Base-by-base conservation (phyloP, 108 stramenopile genomes). In the Cyclotella choctawhatcheeana region DNA sequence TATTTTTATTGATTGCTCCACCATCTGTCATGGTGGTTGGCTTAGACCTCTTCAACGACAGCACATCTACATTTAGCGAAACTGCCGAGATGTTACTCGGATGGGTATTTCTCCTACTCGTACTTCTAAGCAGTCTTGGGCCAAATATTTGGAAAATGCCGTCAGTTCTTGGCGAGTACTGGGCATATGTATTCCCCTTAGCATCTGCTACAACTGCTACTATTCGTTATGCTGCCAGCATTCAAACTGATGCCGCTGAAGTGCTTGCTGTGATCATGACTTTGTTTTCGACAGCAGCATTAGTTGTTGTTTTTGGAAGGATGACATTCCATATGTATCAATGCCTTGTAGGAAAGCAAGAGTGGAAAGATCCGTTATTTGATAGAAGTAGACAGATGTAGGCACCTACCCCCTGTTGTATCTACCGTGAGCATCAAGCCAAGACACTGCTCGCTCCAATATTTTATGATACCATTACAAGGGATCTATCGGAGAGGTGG, bases 111-210 rank as follows among this genome's bases (percentile, higher is more conserved):
- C 16, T 74, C 13, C 10, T 73, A 3, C 25, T 74, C 4, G 5
- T 80, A 3, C 44, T 80, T 0, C 22, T 80, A 40, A 14, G 44
- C 12, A 44, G 58, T 14, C 17, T 80, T 1, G 79, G 79, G 13
- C 63, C 63, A 10, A 27, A 5, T 5, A 30, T 80, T 40, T 48
- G 25, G 43, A 44, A 52, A 3, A 25, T 29, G 6, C 73, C 79
- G 14, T 13, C 45, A 4, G 32, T 55, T 29, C 56, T 80, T 24
- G 79, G 79, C 10, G 66, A 34, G 17, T 80, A 80, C 43, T 80
- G 79, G 79, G 79, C 79, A 45, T 80, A 80, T 34, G 67, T 73
- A 13, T 80, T 80, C 61, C 79, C 79, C 12, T 52, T 68, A 47
- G 67, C 66, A n/a, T 40, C 72, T 14, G 43, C 72, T 20, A 71